These are phyloP conservation scores for Exophiala bonariae DNA, from an alignment of 2,329 filamentous ascomycete genomes.

Conservation along the genomic window DNA sequence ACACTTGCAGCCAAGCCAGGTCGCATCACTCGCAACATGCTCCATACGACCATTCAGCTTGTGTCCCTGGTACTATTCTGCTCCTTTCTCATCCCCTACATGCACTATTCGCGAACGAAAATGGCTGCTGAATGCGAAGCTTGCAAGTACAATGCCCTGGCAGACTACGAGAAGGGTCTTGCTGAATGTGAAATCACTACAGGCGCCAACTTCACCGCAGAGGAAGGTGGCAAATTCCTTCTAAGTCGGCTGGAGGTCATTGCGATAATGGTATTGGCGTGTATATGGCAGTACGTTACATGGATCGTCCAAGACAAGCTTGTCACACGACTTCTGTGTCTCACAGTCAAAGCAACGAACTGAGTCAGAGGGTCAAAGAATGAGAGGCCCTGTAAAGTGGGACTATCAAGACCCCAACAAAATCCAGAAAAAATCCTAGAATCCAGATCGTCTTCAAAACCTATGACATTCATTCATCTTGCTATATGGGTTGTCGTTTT, in stretches of 20 bases:
- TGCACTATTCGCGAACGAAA: slow-evolving; percentile 5
- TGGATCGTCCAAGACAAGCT: slow-evolving; percentile 7
- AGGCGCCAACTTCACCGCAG: slow-evolving; percentile 2
- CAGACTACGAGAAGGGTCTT: slow-evolving; percentile 12
- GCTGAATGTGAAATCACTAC: slow-evolving; percentile 7
- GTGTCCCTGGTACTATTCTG: slow-evolving; percentile 7
- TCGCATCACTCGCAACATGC: background rate
- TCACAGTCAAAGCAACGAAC: slow-evolving; percentile 1
- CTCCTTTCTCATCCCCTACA: slow-evolving; percentile 10
- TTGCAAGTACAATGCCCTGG: slow-evolving; percentile 9
- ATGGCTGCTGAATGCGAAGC: slow-evolving; percentile 3
- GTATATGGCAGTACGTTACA: slow-evolving; percentile 10
- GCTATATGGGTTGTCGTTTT: slow-evolving; percentile 4
- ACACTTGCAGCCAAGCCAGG: background rate
- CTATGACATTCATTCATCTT: slow-evolving; percentile 1
- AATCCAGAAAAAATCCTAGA: too few species aligned
- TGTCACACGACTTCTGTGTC: background rate
- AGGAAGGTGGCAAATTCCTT: slow-evolving; percentile 8
- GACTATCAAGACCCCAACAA: too few species aligned
- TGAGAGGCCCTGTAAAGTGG: background rate
- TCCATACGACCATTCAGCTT: slow-evolving; percentile 3
- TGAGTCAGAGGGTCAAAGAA: background rate
- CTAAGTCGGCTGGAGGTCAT: slow-evolving; percentile 12
- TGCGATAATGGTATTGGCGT: slow-evolving; percentile 1
- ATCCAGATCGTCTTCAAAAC: too few species aligned